Conservation (phyloP, 2,329 filamentous ascomycete genomes). For the Claviceps pazoutovae region DNA sequence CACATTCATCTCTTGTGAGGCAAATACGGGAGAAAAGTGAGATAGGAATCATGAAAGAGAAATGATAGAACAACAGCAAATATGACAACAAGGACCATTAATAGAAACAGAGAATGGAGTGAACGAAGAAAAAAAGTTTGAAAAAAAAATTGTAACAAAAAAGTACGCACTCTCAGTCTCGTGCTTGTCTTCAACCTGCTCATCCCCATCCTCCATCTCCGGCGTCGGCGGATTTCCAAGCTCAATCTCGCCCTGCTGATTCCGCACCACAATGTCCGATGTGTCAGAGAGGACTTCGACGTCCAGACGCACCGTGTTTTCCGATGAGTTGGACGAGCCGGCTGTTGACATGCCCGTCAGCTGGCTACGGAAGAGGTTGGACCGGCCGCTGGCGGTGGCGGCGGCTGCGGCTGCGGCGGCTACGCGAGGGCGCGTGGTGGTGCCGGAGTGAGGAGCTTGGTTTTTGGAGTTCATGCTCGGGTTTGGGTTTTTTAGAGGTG, state of each 20-base stretch:
- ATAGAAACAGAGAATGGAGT: neutral
- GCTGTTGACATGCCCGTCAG: slow-evolving; percentile 43
- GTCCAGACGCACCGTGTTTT: slow-evolving; percentile 33
- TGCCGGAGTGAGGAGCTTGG: neutral
- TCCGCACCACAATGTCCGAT: slow-evolving; percentile 47
- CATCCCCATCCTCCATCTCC: slow-evolving; percentile 38
- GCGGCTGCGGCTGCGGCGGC: slow-evolving; percentile 2
- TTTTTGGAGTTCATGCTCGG: slow-evolving; percentile 3
- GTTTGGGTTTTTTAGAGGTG: no score
- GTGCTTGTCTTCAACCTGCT: slow-evolving; percentile 42
- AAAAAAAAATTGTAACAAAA: no score
- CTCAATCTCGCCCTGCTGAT: slow-evolving; percentile 49
- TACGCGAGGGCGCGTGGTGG: neutral
- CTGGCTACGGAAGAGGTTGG: slow-evolving; percentile 46
- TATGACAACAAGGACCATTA: neutral
- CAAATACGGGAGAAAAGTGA: neutral
- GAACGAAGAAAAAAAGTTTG: neutral
- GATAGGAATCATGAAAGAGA: no score
- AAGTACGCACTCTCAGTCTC: slow-evolving; percentile 38
- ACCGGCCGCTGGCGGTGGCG: slow-evolving; percentile 1
- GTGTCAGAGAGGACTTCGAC: slow-evolving; percentile 29
- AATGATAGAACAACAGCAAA: no score
- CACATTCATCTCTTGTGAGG: neutral
- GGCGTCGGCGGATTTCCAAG: slow-evolving; percentile 42
- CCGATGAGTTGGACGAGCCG: slow-evolving; percentile 23